Base-by-base conservation (phyloP, 2,329 filamentous ascomycete species). In the Colletotrichum sp. region DNA sequence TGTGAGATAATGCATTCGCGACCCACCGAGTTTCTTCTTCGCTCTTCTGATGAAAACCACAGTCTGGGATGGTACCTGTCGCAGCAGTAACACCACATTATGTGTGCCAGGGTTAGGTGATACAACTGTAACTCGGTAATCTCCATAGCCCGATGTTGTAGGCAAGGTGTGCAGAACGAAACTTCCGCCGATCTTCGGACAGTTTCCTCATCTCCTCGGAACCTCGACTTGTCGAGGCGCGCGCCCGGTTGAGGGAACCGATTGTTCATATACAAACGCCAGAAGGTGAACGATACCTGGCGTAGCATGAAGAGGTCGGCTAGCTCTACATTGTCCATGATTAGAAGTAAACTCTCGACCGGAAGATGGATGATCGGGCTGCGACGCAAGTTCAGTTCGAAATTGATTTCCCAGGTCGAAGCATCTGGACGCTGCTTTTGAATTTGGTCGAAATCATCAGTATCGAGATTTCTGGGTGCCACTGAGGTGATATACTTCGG, bases 401-500 rank as follows among this genome's bases (percentile, higher is more conserved):
- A 71, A 1, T 48, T 30, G 3, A 48, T 10, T 16, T 70, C 68
- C 36, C 68, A 70, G 2, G 16, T 24, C 1, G 55, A 28, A 26
- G 55, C 55, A 15, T 59, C 22, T 2, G 22, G 13, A 28, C 22
- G 22, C 22, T 24, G 55, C 13, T 28, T 59, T 15, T 59, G 55
- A 59, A 59, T 24, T 16, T 59, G 4, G 16, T 59, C 22, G 39
- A n/a, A 12, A 6, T 12, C 39, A 48, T n/a, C 39, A 12, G 9
- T 12, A 48, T 12, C 0, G 18, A 48, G 9, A 0, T 12, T n/a
- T 6, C 0, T n/a, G 39, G 5, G 39, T n/a, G 18, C 18, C 39
- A 0, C 5, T 48, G 18, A 48, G 39, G 9, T n/a, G 1, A 7
- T 2, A 12, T 6, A 0, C 18, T n/a, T 18, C 0, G 39, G 39